These are phyloP conservation scores for Penicillium aurantiogriseum DNA, from an alignment of 2,329 filamentous ascomycete species.

Conservation along the genomic window DNA sequence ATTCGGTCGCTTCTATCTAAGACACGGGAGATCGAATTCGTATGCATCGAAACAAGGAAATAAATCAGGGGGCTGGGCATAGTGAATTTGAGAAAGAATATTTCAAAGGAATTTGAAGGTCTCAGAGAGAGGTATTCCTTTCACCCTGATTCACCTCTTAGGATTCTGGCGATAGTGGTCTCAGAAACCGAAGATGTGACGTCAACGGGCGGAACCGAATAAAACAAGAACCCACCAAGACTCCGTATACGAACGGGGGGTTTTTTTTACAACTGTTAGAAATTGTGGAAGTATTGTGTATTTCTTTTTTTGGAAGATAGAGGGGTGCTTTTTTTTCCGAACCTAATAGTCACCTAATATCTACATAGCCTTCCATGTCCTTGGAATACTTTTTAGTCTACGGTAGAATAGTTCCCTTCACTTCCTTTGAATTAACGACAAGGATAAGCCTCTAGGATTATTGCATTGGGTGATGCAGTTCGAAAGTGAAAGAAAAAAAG, in stretches of 20 bases:
- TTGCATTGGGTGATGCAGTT: neutral
- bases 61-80: neutral
- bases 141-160: neutral
- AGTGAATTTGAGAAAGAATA: neutral
- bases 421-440: neutral
- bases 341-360: no score
- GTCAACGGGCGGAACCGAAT: neutral
- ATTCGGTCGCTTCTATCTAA: neutral
- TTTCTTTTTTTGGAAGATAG: neutral
- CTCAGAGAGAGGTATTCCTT: neutral
- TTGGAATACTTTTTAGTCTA: neutral
- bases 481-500: neutral
- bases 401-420: neutral
- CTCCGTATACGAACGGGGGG: no score
- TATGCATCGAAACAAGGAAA: neutral
- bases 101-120: neutral
- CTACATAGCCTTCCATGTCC: neutral
- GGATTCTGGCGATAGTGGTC: neutral
- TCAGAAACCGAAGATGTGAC: neutral
- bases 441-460: neutral
- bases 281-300: neutral
- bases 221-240: neutral
- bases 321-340: no score
- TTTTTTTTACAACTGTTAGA: neutral
- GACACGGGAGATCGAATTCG: neutral